phyloP scores from a whole-genome alignment of 2,329 filamentous ascomycete genomes.

The Pyrenochaeta sp. region DNA sequence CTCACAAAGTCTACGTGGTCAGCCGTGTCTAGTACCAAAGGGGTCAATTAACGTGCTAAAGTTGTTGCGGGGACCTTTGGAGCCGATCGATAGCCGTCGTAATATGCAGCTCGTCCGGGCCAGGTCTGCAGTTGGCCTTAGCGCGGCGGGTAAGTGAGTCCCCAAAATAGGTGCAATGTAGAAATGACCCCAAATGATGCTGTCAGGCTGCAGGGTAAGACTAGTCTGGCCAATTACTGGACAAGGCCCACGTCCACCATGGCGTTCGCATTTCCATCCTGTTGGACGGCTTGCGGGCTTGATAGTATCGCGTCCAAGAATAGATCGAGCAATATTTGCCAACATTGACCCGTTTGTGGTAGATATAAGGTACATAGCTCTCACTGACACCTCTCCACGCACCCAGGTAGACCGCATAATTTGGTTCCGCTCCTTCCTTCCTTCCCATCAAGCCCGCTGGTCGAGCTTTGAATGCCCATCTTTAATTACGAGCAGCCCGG shows the following conservation, averaged over 20 bases:
- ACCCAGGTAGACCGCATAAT: slow-evolving; percentile 56
- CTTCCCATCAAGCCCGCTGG: slow-evolving; percentile 56
- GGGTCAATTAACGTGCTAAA: slow-evolving; percentile 44
- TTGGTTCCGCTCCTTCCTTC: slow-evolving; percentile 53
- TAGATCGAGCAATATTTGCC: slow-evolving; percentile 56
- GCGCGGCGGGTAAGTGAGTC: slow-evolving; percentile 48
- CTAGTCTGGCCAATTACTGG: slow-evolving; percentile 41
- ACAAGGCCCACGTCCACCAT: slow-evolving; percentile 26
- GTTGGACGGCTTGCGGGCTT: slow-evolving; percentile 42
- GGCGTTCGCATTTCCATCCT: slow-evolving; percentile 36
- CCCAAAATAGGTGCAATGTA: slow-evolving; percentile 50
- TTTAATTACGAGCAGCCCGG: slow-evolving; percentile 54
- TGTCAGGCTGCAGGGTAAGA: slow-evolving; percentile 35
- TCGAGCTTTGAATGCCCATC: slow-evolving; percentile 59
- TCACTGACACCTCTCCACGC: slow-evolving; percentile 38
- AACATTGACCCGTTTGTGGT: slow-evolving; percentile 47
- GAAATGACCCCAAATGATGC: slow-evolving; percentile 48
- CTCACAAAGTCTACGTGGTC: slow-evolving; percentile 18
- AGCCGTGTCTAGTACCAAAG: slow-evolving; percentile 30
- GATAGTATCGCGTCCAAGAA: slow-evolving; percentile 53
- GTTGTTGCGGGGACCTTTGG: slow-evolving; percentile 39
- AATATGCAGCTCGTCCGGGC: slow-evolving; percentile 26
- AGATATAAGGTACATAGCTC: slow-evolving; percentile 59
- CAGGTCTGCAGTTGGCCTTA: slow-evolving; percentile 27
- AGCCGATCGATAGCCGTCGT: slow-evolving; percentile 38